Evolutionary conservation across 2,329 filamentous ascomycete genomes (phyloP), one percentile per base, ranked within the genome.

Genomic region (Emmonsia crescens): DNA sequence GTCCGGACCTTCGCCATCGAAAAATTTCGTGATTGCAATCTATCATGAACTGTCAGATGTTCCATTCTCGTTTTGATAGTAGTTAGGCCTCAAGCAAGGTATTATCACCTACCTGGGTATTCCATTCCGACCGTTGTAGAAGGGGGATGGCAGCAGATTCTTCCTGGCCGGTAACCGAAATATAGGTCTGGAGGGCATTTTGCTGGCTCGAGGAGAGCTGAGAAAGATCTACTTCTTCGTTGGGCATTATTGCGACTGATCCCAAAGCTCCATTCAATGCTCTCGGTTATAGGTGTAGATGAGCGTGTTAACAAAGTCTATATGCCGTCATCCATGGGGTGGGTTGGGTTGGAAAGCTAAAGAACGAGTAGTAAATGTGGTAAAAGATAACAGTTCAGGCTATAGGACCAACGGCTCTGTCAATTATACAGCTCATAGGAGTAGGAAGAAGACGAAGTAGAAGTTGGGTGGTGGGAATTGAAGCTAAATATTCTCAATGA

Each of bases 1-100:
- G 72, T 96, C 90, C 57, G 91, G 84, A 3, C 88, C 88, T 77
- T 97, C 94, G 68, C 94, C 94, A 70, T 99, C 94, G 73, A 96
- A 99, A 83, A 97, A 97, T 72, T 95, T 95, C 66, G 94, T 85
- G 66, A 99, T 93, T 62, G 94, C 93, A 69, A 97, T 96, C 87
- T 96, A 72, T 38, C 36, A n/a, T 33, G n/a, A 44, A 60, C 14
- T 49, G 44, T 8, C 46, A 12, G 51, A 33, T 46, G 8, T 40
- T 48, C 21, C 27, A 10, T 21, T 33, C 27, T 33, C 16, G 12
- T 5, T 42, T 16, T n/a, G 48, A 65, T 56, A 16, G 21, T 3
- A 38, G 16, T 31, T 31, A 52, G 31, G 40, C n/a, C 29, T 49
- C 33, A 48, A 48, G 54, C 8, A 24, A 54, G 14, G 19, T 63